Evolutionary conservation across 2,329 filamentous ascomycete species (phyloP).

Genomic region (Lachnellula subtilissima): DNA sequence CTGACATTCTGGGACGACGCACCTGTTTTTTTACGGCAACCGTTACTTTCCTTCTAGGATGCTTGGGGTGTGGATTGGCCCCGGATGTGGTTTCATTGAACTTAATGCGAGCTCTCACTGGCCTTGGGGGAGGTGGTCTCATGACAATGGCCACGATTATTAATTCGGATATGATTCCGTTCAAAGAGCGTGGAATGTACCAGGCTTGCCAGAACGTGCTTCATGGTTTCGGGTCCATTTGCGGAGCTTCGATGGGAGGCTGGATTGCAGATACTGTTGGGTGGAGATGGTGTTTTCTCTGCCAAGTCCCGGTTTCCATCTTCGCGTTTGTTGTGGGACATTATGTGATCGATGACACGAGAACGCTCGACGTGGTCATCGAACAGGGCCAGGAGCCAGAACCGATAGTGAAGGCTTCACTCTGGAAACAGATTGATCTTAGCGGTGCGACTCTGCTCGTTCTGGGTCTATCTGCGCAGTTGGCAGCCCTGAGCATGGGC

Average conservation of each 20-base stretch:
- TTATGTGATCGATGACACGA: conserved; percentile 44
- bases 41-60: conserved; percentile 56
- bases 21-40: conserved; percentile 61
- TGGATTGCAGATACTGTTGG: conserved; percentile 59
- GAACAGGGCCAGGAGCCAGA: conserved; percentile 23
- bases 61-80: conserved; percentile 60
- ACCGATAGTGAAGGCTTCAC: conserved; percentile 27
- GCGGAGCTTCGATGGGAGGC: conserved; percentile 60
- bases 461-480: conserved; percentile 51
- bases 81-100: conserved; percentile 55
- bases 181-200: conserved; percentile 52
- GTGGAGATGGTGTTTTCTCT: conserved; percentile 63
- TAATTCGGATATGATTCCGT: conserved; percentile 61
- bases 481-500: conserved; percentile 50
- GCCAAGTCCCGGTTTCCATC: conserved; percentile 56
- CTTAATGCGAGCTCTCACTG: conserved; percentile 61
- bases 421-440: conserved; percentile 55
- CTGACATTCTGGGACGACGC: conserved; percentile 63
- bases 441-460: conserved; percentile 53
- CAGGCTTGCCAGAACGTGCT: conserved; percentile 57
- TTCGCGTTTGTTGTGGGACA: conserved; percentile 50
- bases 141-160: conserved; percentile 63
- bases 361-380: conserved; percentile 7
- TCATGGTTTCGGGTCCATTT: conserved; percentile 57
- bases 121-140: conserved; percentile 63